These are phyloP conservation scores for Cutaneotrichosporon sp. DNA, from an alignment of 1,284 basidiomycete species.

Conservation along the genomic window DNA sequence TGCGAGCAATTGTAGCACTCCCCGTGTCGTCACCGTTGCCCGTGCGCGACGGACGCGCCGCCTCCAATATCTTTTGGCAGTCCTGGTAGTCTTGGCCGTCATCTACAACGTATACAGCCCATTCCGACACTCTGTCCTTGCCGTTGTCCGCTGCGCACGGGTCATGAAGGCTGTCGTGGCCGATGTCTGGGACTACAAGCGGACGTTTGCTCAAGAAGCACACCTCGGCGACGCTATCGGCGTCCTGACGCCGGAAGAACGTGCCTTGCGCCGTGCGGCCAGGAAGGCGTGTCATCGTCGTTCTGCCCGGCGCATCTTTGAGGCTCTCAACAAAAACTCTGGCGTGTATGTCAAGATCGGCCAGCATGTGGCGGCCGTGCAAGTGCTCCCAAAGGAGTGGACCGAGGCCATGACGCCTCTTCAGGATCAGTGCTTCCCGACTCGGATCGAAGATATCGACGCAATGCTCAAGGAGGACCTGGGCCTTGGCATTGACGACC, in stretches of 20 bases:
- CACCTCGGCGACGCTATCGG: slow-evolving; percentile 26
- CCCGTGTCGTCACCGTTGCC: not conserved
- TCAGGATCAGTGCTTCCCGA: slow-evolving; percentile 66
- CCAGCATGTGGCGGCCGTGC: slow-evolving; percentile 72
- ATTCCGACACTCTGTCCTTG: slow-evolving; percentile 54
- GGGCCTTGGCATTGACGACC: slow-evolving; percentile 45
- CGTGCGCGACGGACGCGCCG: not conserved
- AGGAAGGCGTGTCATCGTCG: slow-evolving; percentile 76
- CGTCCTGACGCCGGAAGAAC: slow-evolving; percentile 56
- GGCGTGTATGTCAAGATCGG: slow-evolving; percentile 59
- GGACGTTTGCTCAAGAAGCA: slow-evolving; percentile 61
- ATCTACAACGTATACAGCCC: slow-evolving; percentile 54
- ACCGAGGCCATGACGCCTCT: slow-evolving; percentile 64
- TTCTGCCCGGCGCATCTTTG: slow-evolving; percentile 72
- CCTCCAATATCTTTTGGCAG: slow-evolving; percentile 16
- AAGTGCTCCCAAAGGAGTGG: slow-evolving; percentile 76
- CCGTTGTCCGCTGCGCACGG: slow-evolving; percentile 66
- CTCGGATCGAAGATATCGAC: slow-evolving; percentile 46
- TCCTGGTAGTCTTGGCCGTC: slow-evolving; percentile 38
- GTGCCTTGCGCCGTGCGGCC: slow-evolving; percentile 57
- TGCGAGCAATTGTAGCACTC: not conserved
- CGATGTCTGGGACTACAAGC: slow-evolving; percentile 79
- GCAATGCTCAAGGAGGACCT: slow-evolving; percentile 48
- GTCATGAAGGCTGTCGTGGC: slow-evolving; percentile 55
- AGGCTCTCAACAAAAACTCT: slow-evolving; percentile 82